Percentiles rank a stretch among this genome's conserved stretches.
phyloP scores from a whole-genome alignment of 2,329 filamentous ascomycete species.

The Pyrenochaeta sp. region DNA sequence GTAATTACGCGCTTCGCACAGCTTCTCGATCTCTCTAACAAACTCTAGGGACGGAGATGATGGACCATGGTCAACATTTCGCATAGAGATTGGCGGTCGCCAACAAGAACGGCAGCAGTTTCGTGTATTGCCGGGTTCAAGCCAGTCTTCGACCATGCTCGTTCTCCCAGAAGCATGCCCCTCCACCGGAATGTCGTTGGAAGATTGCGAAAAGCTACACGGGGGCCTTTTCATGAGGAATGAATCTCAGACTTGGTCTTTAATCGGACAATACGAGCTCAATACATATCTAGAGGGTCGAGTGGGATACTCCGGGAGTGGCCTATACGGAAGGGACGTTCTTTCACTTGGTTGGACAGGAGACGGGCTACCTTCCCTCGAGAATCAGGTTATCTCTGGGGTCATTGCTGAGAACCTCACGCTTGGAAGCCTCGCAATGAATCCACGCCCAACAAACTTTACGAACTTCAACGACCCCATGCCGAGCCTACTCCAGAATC shows the following conservation, averaged over 20 bases:
- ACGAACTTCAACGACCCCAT: slow-evolving; percentile 42
- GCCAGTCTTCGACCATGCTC: slow-evolving; percentile 46
- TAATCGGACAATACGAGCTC: slow-evolving; percentile 42
- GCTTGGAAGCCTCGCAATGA: slow-evolving; percentile 49
- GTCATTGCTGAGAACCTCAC: slow-evolving; percentile 46
- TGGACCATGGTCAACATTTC: slow-evolving; percentile 43
- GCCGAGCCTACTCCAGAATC: slow-evolving; percentile 37
- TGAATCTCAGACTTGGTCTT: slow-evolving; percentile 41
- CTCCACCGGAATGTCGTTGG: slow-evolving; percentile 29
- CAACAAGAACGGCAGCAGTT: slow-evolving; percentile 34
- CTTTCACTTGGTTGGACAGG: slow-evolving; percentile 39
- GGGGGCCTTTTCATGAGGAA: slow-evolving; percentile 41
- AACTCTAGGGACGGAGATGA: slow-evolving; percentile 38
- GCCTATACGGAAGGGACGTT: slow-evolving; percentile 46
- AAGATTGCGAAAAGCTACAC: slow-evolving; percentile 37
- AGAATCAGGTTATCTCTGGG: slow-evolving; percentile 47
- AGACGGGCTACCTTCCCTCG: slow-evolving; percentile 29
- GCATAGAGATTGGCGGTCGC: slow-evolving; percentile 36
- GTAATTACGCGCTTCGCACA: slow-evolving; percentile 14
- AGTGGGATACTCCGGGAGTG: slow-evolving; percentile 40
- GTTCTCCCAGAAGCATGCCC: slow-evolving; percentile 45
- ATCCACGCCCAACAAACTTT: slow-evolving; percentile 49
- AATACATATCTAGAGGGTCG: slow-evolving; percentile 32
- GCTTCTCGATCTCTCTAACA: slow-evolving; percentile 2
- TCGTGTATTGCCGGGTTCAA: slow-evolving; percentile 40